Evolutionary conservation across 768 basidiomycete species (phyloP).

Genomic region (Tulasnella sp.): DNA sequence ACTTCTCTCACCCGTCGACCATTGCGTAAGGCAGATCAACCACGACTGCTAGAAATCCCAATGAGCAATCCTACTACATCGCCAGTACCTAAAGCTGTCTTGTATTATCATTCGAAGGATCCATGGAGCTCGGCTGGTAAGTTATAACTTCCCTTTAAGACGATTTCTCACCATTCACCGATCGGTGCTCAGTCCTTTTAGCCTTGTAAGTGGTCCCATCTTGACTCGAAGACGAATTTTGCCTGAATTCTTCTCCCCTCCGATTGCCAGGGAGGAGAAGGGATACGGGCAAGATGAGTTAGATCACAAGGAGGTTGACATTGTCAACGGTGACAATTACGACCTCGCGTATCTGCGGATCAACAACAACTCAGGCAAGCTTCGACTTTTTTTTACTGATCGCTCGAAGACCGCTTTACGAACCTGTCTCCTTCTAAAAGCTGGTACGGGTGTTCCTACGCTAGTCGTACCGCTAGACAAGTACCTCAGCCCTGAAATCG

Average conservation of each 20-base stretch:
- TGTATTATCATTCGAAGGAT: background rate
- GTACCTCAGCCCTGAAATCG: conserved; percentile 54
- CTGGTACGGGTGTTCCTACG: conserved; percentile 65
- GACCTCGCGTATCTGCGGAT: conserved; percentile 62
- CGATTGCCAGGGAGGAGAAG: conserved; percentile 48
- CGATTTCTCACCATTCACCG: background rate
- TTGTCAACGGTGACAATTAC: conserved; percentile 73
- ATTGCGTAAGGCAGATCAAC: background rate
- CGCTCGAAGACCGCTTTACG: background rate
- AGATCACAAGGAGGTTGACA: conserved; percentile 47
- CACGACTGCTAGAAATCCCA: background rate
- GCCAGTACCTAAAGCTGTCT: background rate
- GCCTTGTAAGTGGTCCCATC: background rate
- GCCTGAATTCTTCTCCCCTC: background rate
- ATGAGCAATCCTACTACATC: background rate
- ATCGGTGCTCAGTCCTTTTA: background rate
- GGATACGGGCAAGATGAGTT: conserved; percentile 73
- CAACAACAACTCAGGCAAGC: conserved; percentile 53
- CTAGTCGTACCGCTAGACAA: conserved; percentile 74
- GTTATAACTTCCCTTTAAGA: background rate
- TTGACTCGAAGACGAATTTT: background rate
- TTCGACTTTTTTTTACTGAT: background rate
- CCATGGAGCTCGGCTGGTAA: conserved; percentile 8
- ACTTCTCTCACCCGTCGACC: background rate
- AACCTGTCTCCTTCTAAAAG: background rate